Evolutionary conservation across 2,329 filamentous ascomycete species (phyloP).

Genomic region (Beauveria sp.): DNA sequence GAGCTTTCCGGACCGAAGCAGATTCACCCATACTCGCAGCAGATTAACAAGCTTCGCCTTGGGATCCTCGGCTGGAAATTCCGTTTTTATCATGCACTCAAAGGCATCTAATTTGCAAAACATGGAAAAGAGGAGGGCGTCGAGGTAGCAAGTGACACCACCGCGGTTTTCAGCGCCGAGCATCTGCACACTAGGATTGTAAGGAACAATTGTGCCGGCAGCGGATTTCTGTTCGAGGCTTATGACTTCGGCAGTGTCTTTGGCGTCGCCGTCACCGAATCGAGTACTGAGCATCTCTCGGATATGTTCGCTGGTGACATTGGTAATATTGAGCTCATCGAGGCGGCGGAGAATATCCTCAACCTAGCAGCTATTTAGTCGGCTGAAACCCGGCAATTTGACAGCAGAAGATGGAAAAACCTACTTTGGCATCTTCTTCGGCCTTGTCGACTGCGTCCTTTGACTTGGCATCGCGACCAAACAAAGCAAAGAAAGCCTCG

Average conservation of each 20-base stretch:
- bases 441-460: constrained; percentile 42
- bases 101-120: constrained; percentile 86
- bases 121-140: constrained; percentile 90
- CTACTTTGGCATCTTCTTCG: constrained; percentile 33
- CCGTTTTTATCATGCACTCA: constrained; percentile 81
- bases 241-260: constrained; percentile 70
- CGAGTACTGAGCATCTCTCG: constrained; percentile 49
- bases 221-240: constrained; percentile 73
- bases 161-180: constrained; percentile 80
- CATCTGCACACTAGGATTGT: constrained; percentile 64
- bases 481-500: constrained; percentile 56
- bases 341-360: constrained; percentile 32
- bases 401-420: not conserved
- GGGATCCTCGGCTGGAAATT: constrained; percentile 59
- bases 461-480: constrained; percentile 52
- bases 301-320: constrained; percentile 50
- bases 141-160: constrained; percentile 89
- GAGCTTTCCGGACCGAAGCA: constrained; percentile 75
- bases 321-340: constrained; percentile 37
- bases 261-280: constrained; percentile 60
- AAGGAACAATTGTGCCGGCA: constrained; percentile 68
- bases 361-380: constrained; percentile 25
- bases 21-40: constrained; percentile 85
- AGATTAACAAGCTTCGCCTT: constrained; percentile 69
- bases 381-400: too few species aligned